Evolutionary conservation across 1,284 basidiomycete genomes (phyloP).

Genomic region (Leccinum subrobustum): DNA sequence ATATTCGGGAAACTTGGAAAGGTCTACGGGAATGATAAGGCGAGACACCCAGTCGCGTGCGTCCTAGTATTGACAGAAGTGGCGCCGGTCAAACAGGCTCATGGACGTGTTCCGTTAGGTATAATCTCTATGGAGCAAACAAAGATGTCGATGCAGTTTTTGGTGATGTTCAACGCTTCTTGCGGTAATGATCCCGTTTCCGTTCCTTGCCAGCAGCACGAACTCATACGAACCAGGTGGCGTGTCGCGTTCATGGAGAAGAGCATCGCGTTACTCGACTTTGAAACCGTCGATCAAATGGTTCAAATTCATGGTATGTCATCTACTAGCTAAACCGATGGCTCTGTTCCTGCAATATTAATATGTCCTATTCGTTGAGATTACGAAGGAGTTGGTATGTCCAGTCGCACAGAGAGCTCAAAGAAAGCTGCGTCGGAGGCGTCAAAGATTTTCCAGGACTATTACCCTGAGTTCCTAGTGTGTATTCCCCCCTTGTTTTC

Average conservation of each 20-base stretch:
- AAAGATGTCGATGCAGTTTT: conserved; percentile 66
- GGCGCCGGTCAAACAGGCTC: background rate
- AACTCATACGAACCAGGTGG: conserved; percentile 49
- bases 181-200: conserved; percentile 49
- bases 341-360: background rate
- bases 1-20: conserved; percentile 66
- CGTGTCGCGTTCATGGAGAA: conserved; percentile 74
- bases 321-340: conserved; percentile 1
- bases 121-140: conserved; percentile 72
- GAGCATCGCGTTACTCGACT: conserved; percentile 62
- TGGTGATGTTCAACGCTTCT: conserved; percentile 67
- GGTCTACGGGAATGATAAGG: conserved; percentile 65
- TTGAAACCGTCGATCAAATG: conserved; percentile 69
- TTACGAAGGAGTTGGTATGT: conserved; percentile 68
- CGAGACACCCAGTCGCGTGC: conserved; percentile 64
- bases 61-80: conserved; percentile 20
- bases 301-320: conserved; percentile 67
- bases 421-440: conserved; percentile 74
- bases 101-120: conserved; percentile 39
- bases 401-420: conserved; percentile 67
- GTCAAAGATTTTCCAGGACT: conserved; percentile 64
- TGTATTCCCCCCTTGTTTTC: conserved; percentile 24
- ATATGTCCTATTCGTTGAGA: conserved; percentile 40
- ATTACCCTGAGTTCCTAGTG: conserved; percentile 78
- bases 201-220: background rate